Percentiles rank a stretch among this genome's conserved stretches.
phyloP scores from a whole-genome alignment of 176 grass and related monocot genomes.

The Oryza australiensis region DNA sequence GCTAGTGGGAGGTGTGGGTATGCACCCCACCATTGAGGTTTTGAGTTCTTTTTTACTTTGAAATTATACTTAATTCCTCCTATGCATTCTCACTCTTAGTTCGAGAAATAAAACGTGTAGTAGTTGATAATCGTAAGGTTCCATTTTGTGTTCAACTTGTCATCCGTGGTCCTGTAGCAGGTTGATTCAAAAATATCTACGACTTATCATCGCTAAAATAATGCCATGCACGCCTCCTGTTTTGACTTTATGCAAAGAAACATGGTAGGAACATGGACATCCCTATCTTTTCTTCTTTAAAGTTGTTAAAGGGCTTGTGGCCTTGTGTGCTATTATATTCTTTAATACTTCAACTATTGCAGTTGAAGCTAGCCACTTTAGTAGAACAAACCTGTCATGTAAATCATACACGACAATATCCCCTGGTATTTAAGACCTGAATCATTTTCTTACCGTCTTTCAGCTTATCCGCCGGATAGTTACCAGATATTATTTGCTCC shows the following conservation, averaged over 20 bases:
- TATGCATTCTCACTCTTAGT: background rate
- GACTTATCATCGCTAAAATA: background rate
- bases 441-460: background rate
- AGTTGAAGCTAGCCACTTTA: background rate
- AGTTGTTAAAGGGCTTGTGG: background rate
- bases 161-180: background rate
- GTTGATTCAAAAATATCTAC: background rate
- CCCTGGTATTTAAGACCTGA: background rate
- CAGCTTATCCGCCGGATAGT: no score
- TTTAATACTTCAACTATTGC: background rate
- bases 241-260: background rate
- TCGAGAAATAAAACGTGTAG: no score
- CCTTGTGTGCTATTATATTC: slow-evolving; percentile 2
- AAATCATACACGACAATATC: slow-evolving; percentile 39
- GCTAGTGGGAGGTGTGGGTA: background rate
- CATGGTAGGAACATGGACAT: background rate
- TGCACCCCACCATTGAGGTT: background rate
- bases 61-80: background rate
- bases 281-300: background rate
- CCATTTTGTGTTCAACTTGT: background rate
- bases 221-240: background rate
- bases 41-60: background rate
- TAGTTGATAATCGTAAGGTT: background rate
- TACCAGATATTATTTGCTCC: no score
- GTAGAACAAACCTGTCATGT: slow-evolving; percentile 1